Evolutionary conservation across 805 yeast species (phyloP), one percentile per base, ranked within the genome.

Genomic region (Cyberlindnera japonica): DNA sequence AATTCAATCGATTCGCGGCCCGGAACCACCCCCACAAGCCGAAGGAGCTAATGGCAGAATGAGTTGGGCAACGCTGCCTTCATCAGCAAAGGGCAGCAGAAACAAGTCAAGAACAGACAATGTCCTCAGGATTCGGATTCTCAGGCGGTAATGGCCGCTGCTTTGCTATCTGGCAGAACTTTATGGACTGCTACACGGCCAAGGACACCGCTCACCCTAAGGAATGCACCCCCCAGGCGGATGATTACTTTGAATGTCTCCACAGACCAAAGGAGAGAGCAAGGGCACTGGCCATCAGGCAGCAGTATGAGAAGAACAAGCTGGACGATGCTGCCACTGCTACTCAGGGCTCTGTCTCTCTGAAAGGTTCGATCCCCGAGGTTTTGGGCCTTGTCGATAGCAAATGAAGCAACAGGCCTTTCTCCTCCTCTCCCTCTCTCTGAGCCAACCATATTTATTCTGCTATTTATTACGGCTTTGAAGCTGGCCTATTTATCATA

Each of bases 211-310:
- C 55, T 26, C 61, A 61, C 39, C 60, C 65, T 20, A 41, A 48
- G 14, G 59, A 65, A 43, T 72, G 78, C 58, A 54, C 55, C 25
- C 64, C 65, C n/a, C 51, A 58, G 35, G 65, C 68, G 15, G 74
- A 66, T 38, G 77, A 72, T 52, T 73, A 72, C 60, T 55, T 60
- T 35, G 78, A 73, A 57, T 73, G 78, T 50, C 62, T 73, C 33
- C 74, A 67, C 53, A 77, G 72, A 55, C 58, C 54, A 14, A 71
- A 71, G 54, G 78, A 69, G 55, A 63, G 52, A 36, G 44, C 48
- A 41, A 49, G 61, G 38, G 50, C 50, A 14, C 33, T 46, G 8
- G 34, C 51, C 22, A 54, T 62, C 20, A 54, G 57, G 38, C 42
- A 40, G 3, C 58, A 58, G 41, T 49, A 47, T 33, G 39, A 49